These are phyloP conservation scores for Coleophoma cylindrospora DNA, from an alignment of 2,329 filamentous ascomycete genomes.

Conservation along the genomic window DNA sequence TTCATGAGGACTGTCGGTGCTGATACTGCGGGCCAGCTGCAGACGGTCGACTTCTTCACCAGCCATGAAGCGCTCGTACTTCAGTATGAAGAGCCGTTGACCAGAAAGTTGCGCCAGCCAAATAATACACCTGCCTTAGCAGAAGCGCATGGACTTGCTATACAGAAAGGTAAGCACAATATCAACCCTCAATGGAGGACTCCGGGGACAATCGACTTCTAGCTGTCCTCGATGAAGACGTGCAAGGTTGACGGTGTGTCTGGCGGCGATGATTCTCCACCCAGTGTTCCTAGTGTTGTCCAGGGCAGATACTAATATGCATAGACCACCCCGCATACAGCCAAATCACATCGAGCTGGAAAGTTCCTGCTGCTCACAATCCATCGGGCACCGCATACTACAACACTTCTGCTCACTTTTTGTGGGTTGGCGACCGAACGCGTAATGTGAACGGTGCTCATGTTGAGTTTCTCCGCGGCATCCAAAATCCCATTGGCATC, in stretches of 20 bases:
- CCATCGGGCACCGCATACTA: slow-evolving; percentile 57
- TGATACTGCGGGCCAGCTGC: slow-evolving; percentile 75
- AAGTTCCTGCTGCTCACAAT: background rate
- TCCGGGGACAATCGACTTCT: too few species aligned
- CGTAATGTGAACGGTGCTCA: slow-evolving; percentile 90
- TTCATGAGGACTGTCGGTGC: slow-evolving; percentile 95
- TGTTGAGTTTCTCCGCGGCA: slow-evolving; percentile 94
- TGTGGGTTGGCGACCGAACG: slow-evolving; percentile 98
- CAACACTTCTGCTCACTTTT: slow-evolving; percentile 91
- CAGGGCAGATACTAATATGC: background rate
- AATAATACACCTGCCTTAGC: slow-evolving; percentile 24
- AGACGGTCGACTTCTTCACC: slow-evolving; percentile 92
- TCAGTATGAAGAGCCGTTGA: slow-evolving; percentile 89
- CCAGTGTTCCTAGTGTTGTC: too few species aligned
- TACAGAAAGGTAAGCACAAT: background rate
- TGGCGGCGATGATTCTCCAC: too few species aligned
- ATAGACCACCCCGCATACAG: slow-evolving; percentile 4
- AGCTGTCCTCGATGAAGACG: too few species aligned
- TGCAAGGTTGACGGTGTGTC: too few species aligned
- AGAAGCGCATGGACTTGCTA: background rate
- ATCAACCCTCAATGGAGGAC: too few species aligned
- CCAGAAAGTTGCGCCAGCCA: slow-evolving; percentile 67
- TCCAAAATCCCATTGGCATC: slow-evolving; percentile 93
- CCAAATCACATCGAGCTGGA: slow-evolving; percentile 28
- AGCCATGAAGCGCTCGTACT: slow-evolving; percentile 92